A percentile compares a stretch with the other conserved stretches of the same genome.
phyloP scores from a whole-genome alignment of 768 basidiomycete genomes.

The Cantharellus anzutake region DNA sequence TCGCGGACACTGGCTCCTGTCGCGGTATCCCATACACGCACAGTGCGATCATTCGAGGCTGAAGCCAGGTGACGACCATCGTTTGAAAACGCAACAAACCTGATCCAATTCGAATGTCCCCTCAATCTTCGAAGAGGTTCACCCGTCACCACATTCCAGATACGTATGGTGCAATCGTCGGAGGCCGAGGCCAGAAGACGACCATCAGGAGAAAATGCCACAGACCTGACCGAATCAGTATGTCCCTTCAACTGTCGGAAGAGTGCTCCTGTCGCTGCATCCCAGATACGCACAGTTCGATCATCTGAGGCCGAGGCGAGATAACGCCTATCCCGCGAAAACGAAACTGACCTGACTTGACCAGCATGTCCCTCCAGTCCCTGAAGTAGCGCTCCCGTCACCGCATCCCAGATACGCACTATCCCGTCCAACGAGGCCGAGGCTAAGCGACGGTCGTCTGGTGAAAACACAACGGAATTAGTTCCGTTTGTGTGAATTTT shows the following conservation, averaged over 20 bases:
- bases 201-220: slow-evolving; percentile 76
- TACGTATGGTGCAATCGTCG: slow-evolving; percentile 45
- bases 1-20: slow-evolving; percentile 52
- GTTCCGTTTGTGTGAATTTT: too few relatives aligned
- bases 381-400: too few relatives aligned
- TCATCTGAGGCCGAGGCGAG: too few relatives aligned
- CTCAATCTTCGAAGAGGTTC: slow-evolving; percentile 20
- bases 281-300: too few relatives aligned
- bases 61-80: slow-evolving; percentile 29
- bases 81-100: slow-evolving; percentile 60
- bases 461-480: too few relatives aligned
- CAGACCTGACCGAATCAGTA: slow-evolving; percentile 82
- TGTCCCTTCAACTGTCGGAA: slow-evolving; percentile 72
- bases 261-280: slow-evolving; percentile 14
- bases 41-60: too few relatives aligned
- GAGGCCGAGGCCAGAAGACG: slow-evolving; percentile 76
- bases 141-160: slow-evolving; percentile 39
- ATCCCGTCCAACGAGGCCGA: too few relatives aligned
- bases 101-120: slow-evolving; percentile 42
- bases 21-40: slow-evolving; percentile 60
- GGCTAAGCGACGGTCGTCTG: too few relatives aligned
- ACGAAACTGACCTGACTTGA: slow-evolving; percentile 74
- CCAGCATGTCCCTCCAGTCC: too few relatives aligned
- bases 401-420: too few relatives aligned
- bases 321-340: slow-evolving; percentile 35